Evolutionary conservation across 306 rosid species (phyloP).

Genomic region (Castanopsis chinensis): DNA sequence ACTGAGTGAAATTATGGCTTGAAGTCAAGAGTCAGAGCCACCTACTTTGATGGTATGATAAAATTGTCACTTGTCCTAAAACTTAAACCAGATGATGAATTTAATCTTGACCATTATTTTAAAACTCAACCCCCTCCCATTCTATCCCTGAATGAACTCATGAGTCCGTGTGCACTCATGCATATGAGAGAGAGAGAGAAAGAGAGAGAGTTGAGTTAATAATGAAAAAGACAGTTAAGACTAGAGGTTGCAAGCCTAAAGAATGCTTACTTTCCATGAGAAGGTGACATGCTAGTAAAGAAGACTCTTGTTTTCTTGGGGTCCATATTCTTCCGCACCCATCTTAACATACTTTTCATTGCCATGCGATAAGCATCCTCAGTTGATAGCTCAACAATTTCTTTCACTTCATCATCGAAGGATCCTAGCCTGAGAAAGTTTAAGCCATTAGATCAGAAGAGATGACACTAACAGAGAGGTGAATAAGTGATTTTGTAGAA

Average conservation of each 20-base stretch:
- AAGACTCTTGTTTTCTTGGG: constrained; percentile 83
- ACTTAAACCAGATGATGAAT: no score
- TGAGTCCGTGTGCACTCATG: background rate
- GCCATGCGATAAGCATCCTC: constrained; percentile 95
- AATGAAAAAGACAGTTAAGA: no score
- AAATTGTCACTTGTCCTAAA: no score
- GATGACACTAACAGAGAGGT: background rate
- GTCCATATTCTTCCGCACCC: constrained; percentile 85
- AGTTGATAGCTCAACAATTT: constrained; percentile 62
- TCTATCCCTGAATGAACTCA: background rate
- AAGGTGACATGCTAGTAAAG: constrained; percentile 99
- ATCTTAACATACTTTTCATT: constrained; percentile 88
- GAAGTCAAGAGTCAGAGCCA: no score
- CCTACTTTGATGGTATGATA: no score
- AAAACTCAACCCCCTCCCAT: no score
- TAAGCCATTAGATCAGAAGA: background rate
- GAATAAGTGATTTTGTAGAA: background rate
- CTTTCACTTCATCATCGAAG: constrained; percentile 73
- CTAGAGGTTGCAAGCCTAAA: no score
- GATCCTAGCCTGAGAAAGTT: constrained; percentile 64
- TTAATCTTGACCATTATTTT: no score
- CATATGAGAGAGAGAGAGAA: background rate
- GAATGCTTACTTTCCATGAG: constrained; percentile 68
- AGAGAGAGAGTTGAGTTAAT: no score
- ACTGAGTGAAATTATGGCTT: no score